Evolutionary conservation across 306 rosid genomes (phyloP), one percentile per base, ranked within the genome.

Genomic region (Mucuna pruriens): DNA sequence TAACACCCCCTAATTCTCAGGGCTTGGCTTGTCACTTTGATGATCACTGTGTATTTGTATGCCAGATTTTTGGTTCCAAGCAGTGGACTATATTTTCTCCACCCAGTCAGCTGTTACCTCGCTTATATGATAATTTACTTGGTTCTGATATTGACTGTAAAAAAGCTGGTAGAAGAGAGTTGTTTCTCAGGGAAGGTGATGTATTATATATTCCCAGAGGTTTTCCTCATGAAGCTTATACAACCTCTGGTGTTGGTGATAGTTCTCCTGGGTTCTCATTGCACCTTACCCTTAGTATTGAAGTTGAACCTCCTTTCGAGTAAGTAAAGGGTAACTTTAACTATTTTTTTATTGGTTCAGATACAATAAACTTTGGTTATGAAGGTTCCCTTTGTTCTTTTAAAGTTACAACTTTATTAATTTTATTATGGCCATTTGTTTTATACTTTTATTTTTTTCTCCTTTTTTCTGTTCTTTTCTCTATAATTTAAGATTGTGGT

Each of bases 281-380:
- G 73, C 98, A 94, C 77, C 89, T 94, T 33, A 94, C 98, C 62
- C 85, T 94, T 79, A 90, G 97, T 48, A 78, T 94, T 71, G 98
- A 94, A 89, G 91, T 94, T 36, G 98, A 94, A 84, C 95, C 95
- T 71, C 91, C 95, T 69, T 94, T 94, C 5, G 95, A 87, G 98
- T 94, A 90, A 89, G 98, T 90, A 72, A 80, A 76, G 40, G 40
- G 83, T 80, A 71, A 62, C 38, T 74, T 54, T 1, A 33, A 20
- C 48, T 63, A 15, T 34, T n/a, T 54, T 85, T 62, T 70, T 42
- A 58, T 26, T 31, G 25, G 68, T 74, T n/a, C 68, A 78, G 52
- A 38, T 52, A 54, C 52, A 64, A 16, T 60, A 44, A 31, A 40
- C 58, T 34, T 66, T 40, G 40, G 71, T 39, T 36, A 51, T 49